Base-by-base conservation (phyloP, 1,284 basidiomycete species). In the Austroboletus novae-zelandiae region DNA sequence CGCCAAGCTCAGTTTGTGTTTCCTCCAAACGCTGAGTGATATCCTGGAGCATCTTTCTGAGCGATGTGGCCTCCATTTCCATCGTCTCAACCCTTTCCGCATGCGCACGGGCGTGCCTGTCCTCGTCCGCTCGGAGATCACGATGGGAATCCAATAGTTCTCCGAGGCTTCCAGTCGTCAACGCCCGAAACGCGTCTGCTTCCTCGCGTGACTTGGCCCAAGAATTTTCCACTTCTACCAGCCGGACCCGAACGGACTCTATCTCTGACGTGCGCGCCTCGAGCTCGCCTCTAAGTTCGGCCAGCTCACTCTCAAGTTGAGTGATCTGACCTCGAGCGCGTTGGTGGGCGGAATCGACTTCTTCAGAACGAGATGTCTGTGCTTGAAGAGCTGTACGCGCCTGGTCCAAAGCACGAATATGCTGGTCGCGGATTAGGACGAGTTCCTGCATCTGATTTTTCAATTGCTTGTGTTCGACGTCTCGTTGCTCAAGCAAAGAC, bases 171-270 rank as follows among this genome's bases (percentile, higher is more conserved):
- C 87, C 86, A 0, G 90, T 92, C 2, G 92, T 94, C 41, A 94
- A 74, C 9, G 85, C 84, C 43, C 92, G 79, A 67, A 94, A 83
- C 3, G 85, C 83, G 65, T 94, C 91, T 5, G 91, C 90, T 72
- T 97, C 94, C 68, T 95, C 91, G 10, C 92, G 82, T 36, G 91
- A 91, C 66, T 89, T 89, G 29, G 89, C 81, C 87, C 91, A 94
- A 10, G 87, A 81, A 59, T 88, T 89, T 67, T 95, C 91, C 14
- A 86, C 83, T 54, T 94, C 90, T 20, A 78, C 74, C 41, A 91
- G 71, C 47, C 85, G 78, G 10, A 74, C 70, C 39, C 80, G 77
- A 1, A 85, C 76, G n/a, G 78, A 69, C 54, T 94, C 91, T 9
- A 83, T 79, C 66, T 95, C 93, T 1, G 79, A 73, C 2, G 78